Base-by-base conservation (phyloP, 1,284 basidiomycete species). In the Spongispora temasekensis region DNA sequence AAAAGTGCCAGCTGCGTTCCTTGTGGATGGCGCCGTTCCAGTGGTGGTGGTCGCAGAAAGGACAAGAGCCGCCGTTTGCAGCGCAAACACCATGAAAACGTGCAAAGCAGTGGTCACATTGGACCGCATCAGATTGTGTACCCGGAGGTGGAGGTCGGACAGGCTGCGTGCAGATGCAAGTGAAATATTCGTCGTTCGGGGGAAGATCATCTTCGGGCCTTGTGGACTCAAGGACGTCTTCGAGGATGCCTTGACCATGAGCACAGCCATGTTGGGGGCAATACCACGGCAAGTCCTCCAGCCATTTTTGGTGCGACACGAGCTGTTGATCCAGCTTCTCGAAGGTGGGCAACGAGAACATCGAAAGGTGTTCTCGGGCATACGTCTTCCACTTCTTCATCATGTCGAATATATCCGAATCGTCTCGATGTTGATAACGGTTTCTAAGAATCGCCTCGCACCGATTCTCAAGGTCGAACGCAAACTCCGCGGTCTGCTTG, bases 31-130 rank as follows among this genome's bases (percentile, higher is more conserved):
- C 82, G 30, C 91, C 91, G 66, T 93, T 91, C 91, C 91, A 93
- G 67, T 93, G 91, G 64, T 91, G 88, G 66, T 93, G 90, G 65
- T 93, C 91, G 67, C 91, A 93, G 78, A 93, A 93, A 0, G 91
- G 91, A 70, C 91, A 93, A 9, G 91, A 93, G 37, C 91, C 91
- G n/a, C 91, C 91, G 65, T 88, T 91, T 64, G 87, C 87, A 13
- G 90, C 91, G 65, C 91, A 93, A 58, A 86, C 81, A 21, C 90
- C 91, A 65, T 93, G 91, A 76, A 93, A 93, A 56, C 90, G 80
- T 48, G 91, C 91, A 70, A 83, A 90, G 65, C 91, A 93, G 67
- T 93, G 91, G 69, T 93, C 91, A 70, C 91, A 93, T 71, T 93
- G 91, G 7, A 93, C 91, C 0, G 91, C 91, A 70, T 93, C 90